Conservation (phyloP, 1,284 basidiomycete genomes). For the Schizophyllum commune region DNA sequence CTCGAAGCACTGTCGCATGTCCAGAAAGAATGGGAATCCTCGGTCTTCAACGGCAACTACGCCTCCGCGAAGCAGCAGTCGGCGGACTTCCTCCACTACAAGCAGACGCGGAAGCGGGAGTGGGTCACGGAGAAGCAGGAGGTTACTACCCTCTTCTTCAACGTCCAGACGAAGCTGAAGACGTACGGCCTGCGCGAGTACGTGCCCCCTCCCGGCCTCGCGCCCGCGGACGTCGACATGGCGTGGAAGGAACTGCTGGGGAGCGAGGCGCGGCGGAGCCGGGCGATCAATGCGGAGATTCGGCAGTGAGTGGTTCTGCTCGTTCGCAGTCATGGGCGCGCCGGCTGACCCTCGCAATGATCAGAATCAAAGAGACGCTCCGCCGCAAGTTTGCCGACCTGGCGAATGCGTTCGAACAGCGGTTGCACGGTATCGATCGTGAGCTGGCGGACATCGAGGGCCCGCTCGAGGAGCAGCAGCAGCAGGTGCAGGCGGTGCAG, state of each 20-base stretch:
- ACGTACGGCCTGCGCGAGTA: conserved; percentile 87
- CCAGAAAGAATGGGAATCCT: conserved; percentile 57
- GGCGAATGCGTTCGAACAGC: conserved; percentile 80
- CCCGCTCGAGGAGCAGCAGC: conserved; percentile 57
- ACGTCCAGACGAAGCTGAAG: conserved; percentile 90
- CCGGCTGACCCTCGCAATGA: too few species aligned
- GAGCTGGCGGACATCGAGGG: conserved; percentile 76
- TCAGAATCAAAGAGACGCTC: conserved; percentile 86
- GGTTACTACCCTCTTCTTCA: conserved; percentile 81
- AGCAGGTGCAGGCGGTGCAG: conserved; percentile 20
- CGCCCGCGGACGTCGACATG: conserved; percentile 68
- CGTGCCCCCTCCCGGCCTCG: conserved; percentile 67
- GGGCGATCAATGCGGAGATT: conserved; percentile 87
- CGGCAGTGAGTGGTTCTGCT: conserved; percentile 71
- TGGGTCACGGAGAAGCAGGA: conserved; percentile 93
- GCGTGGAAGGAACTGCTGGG: conserved; percentile 71
- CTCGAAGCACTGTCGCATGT: conserved; percentile 57
- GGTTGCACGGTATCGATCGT: conserved; percentile 63
- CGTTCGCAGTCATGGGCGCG: too few species aligned
- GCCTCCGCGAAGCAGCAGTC: conserved; percentile 75
- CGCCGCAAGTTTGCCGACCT: conserved; percentile 79
- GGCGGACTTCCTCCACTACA: conserved; percentile 72
- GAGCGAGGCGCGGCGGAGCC: conserved; percentile 73
- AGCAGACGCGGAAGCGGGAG: conserved; percentile 76
- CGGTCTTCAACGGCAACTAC: conserved; percentile 69